Conservation (phyloP, 169 alveolate species). For the Eimeria necatrix region DNA sequence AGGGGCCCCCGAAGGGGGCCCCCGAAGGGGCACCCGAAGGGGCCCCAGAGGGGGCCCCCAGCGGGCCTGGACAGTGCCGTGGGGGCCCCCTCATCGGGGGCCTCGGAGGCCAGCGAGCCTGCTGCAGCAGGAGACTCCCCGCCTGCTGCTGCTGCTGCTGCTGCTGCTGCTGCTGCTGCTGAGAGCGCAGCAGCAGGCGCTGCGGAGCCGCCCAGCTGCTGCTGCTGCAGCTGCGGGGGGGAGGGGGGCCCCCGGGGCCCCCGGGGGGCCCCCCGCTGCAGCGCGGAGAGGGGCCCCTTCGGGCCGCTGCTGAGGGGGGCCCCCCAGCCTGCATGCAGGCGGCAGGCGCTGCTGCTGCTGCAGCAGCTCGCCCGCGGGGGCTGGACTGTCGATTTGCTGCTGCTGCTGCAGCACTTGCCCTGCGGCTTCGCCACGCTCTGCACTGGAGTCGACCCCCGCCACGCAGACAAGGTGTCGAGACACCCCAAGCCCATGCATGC, state of each 20-base stretch:
- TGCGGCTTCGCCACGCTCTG: not conserved
- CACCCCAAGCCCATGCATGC: too few species aligned
- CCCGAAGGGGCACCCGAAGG: too few species aligned
- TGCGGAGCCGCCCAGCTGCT: not conserved
- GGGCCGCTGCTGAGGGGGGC: not conserved
- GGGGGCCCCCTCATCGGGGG: too few species aligned
- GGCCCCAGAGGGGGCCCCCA: too few species aligned
- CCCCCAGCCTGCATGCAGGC: not conserved
- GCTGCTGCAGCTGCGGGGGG: not conserved
- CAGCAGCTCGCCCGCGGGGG: not conserved
- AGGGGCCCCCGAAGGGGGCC: too few species aligned
- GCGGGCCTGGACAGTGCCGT: too few species aligned
- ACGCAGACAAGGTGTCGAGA: constrained; percentile 8
- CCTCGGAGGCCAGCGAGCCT: too few species aligned
- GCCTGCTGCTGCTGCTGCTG: too few species aligned
- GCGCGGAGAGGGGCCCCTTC: not conserved
- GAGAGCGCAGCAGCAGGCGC: too few species aligned
- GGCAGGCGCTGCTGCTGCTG: not conserved
- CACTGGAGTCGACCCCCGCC: not conserved
- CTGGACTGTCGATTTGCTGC: constrained; percentile 15
- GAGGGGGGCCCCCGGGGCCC: not conserved
- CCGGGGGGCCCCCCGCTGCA: not conserved
- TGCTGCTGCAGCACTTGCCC: constrained; percentile 33
- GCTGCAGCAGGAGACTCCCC: too few species aligned
- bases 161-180: too few species aligned